Evolutionary conservation across 1,139 yeast species (phyloP), one percentile per base, ranked within the genome.

Genomic region (Zygoascus meyerae): DNA sequence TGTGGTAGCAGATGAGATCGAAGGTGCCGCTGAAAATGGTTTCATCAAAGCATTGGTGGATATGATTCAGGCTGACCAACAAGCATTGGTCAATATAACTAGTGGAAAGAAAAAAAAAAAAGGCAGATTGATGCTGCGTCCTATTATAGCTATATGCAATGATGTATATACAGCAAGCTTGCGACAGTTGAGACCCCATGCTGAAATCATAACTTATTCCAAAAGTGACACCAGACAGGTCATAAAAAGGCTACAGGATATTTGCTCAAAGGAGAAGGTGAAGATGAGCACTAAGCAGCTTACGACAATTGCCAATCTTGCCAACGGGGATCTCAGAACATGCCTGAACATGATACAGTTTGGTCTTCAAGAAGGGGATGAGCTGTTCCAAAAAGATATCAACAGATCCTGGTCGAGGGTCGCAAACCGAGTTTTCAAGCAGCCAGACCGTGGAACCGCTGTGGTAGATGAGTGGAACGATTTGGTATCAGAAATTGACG

Each of bases 101-200:
- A 21, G 44, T 40, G 54, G 44, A 45, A 57, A 61, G 56, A 47
- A 54, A 16, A 63, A 57, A 37, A 58, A 62, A 32, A 59, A 59
- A n/a, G 40, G 56, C 51, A 73, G 70, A 37, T 66, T 81, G 3
- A 65, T 90, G 41, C 71, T 75, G 55, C 72, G 98, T 54, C 98
- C 98, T 0, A 87, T 92, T 16, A 86, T 92, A 46, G 92, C 95
- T 43, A 79, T 92, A 48, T 95, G 97, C 61, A 92, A 92, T 63
- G 95, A 92, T 60, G 74, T 83, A 0, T 90, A 84, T 61, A 76
- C 86, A 1, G 75, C 78, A 3, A 75, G 86, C 4, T 70, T 92
- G 67, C 94, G 89, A 46, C 80, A 78, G 51, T 67, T 92, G 51
- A 76, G 94, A 52, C 83, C 83, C 1, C 68, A 75, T 48, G 78